Percentiles rank a stretch among this genome's conserved stretches.
phyloP scores from a whole-genome alignment of 106 monocot species.

The Allium fistulosum region DNA sequence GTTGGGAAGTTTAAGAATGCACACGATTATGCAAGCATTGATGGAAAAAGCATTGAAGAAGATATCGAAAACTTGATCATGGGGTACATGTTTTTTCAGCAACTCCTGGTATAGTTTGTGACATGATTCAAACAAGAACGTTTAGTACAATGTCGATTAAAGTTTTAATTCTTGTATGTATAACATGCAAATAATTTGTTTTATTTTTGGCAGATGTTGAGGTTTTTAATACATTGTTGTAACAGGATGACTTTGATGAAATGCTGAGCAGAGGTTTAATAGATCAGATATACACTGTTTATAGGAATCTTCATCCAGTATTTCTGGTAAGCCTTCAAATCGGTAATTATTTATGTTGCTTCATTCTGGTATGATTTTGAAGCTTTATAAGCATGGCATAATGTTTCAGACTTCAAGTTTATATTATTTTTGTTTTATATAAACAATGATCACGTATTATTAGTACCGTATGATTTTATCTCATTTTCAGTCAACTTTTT shows the following conservation, averaged over 20 bases:
- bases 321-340: slow-evolving; percentile 42
- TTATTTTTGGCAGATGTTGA: neutral
- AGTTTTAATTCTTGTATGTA: slow-evolving; percentile 70
- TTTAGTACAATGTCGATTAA: slow-evolving; percentile 84
- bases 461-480: neutral
- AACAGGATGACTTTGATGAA: slow-evolving; percentile 96
- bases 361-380: neutral
- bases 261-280: slow-evolving; percentile 98
- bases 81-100: slow-evolving; percentile 98
- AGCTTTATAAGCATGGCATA: neutral
- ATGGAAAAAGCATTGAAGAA: slow-evolving; percentile 95
- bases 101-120: slow-evolving; percentile 93
- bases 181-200: too few species aligned
- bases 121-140: slow-evolving; percentile 95
- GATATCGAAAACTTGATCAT: slow-evolving; percentile 88
- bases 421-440: neutral
- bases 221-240: slow-evolving; percentile 3
- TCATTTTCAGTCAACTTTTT: neutral
- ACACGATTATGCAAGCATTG: slow-evolving; percentile 81
- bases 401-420: neutral
- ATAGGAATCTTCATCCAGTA: slow-evolving; percentile 92
- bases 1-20: slow-evolving; percentile 83
- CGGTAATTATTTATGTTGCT: neutral
- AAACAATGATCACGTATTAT: neutral
- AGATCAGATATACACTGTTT: slow-evolving; percentile 98